Evolutionary conservation across 2,329 filamentous ascomycete genomes (phyloP).

Genomic region (Hymenoscyphus repandus): DNA sequence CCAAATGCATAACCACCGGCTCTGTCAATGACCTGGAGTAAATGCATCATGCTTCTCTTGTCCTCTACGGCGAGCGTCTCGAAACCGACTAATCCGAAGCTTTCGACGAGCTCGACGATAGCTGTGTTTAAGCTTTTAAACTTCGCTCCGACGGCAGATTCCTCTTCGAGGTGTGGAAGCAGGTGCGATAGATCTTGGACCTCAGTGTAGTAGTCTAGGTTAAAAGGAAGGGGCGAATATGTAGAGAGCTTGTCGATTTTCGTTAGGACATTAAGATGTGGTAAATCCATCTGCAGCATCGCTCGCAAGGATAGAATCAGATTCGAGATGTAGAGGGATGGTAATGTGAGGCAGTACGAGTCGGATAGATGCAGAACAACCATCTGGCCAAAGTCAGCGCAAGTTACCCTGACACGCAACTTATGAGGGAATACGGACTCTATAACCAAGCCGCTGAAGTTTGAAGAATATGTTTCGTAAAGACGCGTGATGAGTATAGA

Average conservation of each 20-base stretch:
- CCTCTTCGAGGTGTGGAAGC: constrained; percentile 71
- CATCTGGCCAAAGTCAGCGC: constrained; percentile 52
- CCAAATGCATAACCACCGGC: constrained; percentile 93
- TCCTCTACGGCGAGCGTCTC: constrained; percentile 95
- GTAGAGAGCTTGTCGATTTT: constrained; percentile 93
- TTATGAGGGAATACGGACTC: constrained; percentile 53
- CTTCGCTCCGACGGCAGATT: constrained; percentile 70
- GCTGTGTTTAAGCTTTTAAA: constrained; percentile 82
- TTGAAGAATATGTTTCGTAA: constrained; percentile 87
- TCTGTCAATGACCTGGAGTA: constrained; percentile 83
- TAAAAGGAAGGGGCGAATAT: constrained; percentile 86
- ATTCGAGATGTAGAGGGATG: constrained; percentile 91
- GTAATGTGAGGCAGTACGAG: constrained; percentile 86
- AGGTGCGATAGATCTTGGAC: constrained; percentile 88
- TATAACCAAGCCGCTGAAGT: constrained; percentile 85
- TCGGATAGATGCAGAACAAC: constrained; percentile 92
- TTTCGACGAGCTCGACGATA: constrained; percentile 80
- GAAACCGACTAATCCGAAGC: constrained; percentile 84
- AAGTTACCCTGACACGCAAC: not conserved
- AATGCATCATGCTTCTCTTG: constrained; percentile 91
- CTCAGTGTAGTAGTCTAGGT: constrained; percentile 95
- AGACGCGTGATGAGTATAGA: constrained; percentile 93
- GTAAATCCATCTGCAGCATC: constrained; percentile 98
- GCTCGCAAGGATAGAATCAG: constrained; percentile 87
- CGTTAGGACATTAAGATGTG: constrained; percentile 90